phyloP scores from a whole-genome alignment of 305 asterid species.

The Fraxinus platypoda region DNA sequence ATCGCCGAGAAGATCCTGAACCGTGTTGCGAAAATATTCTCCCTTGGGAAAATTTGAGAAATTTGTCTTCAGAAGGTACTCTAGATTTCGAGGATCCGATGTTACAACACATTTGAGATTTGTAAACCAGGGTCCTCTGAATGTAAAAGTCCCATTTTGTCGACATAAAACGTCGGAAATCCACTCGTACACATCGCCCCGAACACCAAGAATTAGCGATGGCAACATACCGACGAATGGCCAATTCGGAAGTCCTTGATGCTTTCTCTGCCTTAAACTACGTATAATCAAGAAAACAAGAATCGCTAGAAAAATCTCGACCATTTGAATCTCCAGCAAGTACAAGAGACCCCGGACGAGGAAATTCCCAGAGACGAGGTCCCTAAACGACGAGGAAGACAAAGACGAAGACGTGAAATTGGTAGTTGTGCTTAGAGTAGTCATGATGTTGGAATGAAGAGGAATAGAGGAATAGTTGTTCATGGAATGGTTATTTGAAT shows the following conservation, averaged over 20 bases:
- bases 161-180: slow-evolving; percentile 46
- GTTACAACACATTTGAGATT: slow-evolving; percentile 86
- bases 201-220: slow-evolving; percentile 62
- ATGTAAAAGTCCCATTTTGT: slow-evolving; percentile 66
- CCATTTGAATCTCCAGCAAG: slow-evolving; percentile 55
- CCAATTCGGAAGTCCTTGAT: slow-evolving; percentile 67
- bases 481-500: slow-evolving; percentile 41
- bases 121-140: slow-evolving; percentile 80
- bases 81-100: slow-evolving; percentile 74
- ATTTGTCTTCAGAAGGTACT: slow-evolving; percentile 74
- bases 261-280: slow-evolving; percentile 42
- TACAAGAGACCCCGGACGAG: background rate
- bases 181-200: slow-evolving; percentile 73
- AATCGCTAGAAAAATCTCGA: slow-evolving; percentile 54
- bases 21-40: slow-evolving; percentile 57
- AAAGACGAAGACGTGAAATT: slow-evolving; percentile 23
- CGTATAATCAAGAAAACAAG: slow-evolving; percentile 53
- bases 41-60: slow-evolving; percentile 86
- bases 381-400: background rate
- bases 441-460: slow-evolving; percentile 47
- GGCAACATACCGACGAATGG: slow-evolving; percentile 92
- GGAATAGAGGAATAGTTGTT: slow-evolving; percentile 24
- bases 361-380: background rate
- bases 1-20: slow-evolving; percentile 73
- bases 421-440: slow-evolving; percentile 7